A percentile compares a stretch with the other conserved stretches of the same genome.
Evolutionary conservation across 768 basidiomycete genomes (phyloP).

Genomic region (Leccinellum rugosiceps): DNA sequence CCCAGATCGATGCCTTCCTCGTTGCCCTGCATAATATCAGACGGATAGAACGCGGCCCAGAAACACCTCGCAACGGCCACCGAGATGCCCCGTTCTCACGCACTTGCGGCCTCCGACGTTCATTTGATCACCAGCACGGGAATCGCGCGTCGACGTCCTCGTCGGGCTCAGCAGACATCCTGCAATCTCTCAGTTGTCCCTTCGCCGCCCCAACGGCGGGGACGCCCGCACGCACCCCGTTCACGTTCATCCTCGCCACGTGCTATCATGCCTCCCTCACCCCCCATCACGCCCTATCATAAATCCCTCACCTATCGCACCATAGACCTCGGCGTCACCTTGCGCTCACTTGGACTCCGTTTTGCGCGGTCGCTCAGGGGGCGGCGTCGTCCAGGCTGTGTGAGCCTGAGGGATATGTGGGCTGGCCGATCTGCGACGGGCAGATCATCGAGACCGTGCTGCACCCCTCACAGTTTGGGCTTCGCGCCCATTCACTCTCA

Average conservation of each 20-base stretch:
- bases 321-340: constrained; percentile 91
- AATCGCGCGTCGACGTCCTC: constrained; percentile 88
- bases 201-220: constrained; percentile 60
- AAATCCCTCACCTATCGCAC: constrained; percentile 90
- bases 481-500: constrained; percentile 63
- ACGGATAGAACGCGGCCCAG: constrained; percentile 71
- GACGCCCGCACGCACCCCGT: constrained; percentile 56
- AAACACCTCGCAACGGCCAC: constrained; percentile 80
- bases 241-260: constrained; percentile 91
- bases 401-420: constrained; percentile 81
- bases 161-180: constrained; percentile 90
- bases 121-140: constrained; percentile 64
- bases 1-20: constrained; percentile 88
- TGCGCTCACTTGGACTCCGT: constrained; percentile 70
- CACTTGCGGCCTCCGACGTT: constrained; percentile 45
- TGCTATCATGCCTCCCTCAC: constrained; percentile 90
- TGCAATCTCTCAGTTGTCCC: constrained; percentile 77
- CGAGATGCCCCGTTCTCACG: constrained; percentile 63
- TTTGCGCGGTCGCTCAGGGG: constrained; percentile 71
- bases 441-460: constrained; percentile 59
- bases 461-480: constrained; percentile 74
- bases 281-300: constrained; percentile 77
- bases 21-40: constrained; percentile 81
- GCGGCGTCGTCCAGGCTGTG: constrained; percentile 80
- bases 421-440: constrained; percentile 80